phyloP scores from a whole-genome alignment of 164 flowering plant species.

The Saururus chinensis region DNA sequence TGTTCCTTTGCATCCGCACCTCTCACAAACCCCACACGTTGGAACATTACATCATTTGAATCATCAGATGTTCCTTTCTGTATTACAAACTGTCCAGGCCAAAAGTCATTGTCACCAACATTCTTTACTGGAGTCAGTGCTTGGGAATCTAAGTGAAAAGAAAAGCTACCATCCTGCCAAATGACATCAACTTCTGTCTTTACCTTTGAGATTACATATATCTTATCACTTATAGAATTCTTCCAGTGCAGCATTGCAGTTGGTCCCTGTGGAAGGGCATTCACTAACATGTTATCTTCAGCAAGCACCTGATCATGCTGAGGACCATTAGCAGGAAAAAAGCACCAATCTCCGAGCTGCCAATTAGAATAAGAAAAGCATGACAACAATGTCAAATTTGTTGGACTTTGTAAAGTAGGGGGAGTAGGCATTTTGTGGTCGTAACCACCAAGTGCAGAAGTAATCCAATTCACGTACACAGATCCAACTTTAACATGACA shows the following conservation, averaged over 20 bases:
- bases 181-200: constrained; percentile 61
- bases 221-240: constrained; percentile 16
- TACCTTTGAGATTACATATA: constrained; percentile 51
- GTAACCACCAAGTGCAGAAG: constrained; percentile 31
- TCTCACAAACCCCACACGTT: constrained; percentile 61
- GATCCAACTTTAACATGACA: constrained; percentile 58
- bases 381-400: constrained; percentile 47
- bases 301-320: background rate
- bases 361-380: constrained; percentile 65
- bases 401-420: constrained; percentile 34
- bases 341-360: constrained; percentile 93
- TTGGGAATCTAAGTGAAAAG: constrained; percentile 47
- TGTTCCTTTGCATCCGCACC: constrained; percentile 63
- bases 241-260: background rate
- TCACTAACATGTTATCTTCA: constrained; percentile 10
- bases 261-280: constrained; percentile 9
- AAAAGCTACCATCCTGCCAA: constrained; percentile 84
- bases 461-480: constrained; percentile 73
- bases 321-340: constrained; percentile 25
- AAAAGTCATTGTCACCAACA: constrained; percentile 71
- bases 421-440: constrained; percentile 30
- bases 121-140: constrained; percentile 34
- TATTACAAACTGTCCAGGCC: constrained; percentile 65
- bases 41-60: constrained; percentile 16
- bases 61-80: constrained; percentile 48